phyloP scores from a whole-genome alignment of 352 stramenopile species.

The Thraustotheca clavata region DNA sequence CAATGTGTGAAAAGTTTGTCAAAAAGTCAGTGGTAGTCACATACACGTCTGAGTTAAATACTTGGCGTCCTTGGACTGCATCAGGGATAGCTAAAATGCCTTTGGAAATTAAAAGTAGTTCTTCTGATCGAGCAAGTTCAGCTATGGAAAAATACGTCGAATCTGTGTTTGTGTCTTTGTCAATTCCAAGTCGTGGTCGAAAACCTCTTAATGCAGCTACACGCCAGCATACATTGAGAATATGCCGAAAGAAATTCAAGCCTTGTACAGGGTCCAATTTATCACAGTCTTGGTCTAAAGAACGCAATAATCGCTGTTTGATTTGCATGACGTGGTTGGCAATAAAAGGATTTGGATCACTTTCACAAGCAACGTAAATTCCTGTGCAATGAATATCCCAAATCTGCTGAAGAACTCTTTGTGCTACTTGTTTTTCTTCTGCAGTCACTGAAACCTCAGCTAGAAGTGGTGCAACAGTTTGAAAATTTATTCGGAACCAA shows the following conservation, averaged over 20 bases:
- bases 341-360: conserved; percentile 15
- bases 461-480: background rate
- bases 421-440: background rate
- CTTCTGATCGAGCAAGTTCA: conserved; percentile 6
- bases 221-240: background rate
- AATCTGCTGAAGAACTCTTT: background rate
- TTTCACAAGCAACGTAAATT: background rate
- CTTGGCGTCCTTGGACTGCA: background rate
- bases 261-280: background rate
- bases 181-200: background rate
- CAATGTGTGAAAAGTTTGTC: background rate
- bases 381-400: conserved; percentile 6
- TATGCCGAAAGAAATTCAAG: background rate
- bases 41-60: background rate
- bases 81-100: conserved; percentile 7
- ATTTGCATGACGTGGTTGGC: conserved; percentile 1
- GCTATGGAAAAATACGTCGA: background rate
- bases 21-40: background rate
- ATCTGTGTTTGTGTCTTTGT: background rate
- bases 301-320: background rate
- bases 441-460: background rate
- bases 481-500: conserved; percentile 15
- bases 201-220: background rate
- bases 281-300: background rate
- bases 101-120: conserved; percentile 17